Base-by-base conservation (phyloP, 805 yeast species). In the Candida odintsovae region DNA sequence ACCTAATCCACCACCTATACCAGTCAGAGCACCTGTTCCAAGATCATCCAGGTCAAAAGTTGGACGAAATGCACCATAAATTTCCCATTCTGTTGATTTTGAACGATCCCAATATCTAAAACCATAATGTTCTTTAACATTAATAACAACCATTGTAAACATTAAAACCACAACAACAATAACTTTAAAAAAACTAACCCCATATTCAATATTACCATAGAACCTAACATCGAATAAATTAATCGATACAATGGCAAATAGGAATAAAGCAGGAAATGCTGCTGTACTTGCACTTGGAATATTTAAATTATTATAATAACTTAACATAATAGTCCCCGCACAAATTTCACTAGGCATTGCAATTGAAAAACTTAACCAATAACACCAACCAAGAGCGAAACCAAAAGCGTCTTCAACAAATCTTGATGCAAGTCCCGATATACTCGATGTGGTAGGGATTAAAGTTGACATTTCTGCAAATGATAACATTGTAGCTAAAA, bases 381-480 rank as follows among this genome's bases (percentile, higher is more conserved):
- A 88, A 26, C 80, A 70, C 69, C 89, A 76, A 1, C 92, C 90
- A 0, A 82, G 69, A 4, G 86, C 78, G 63, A 83, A 83, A 2
- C 90, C 90, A 65, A 83, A 82, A 0, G 89, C 83, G 58, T 83
- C 90, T 52, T 83, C 89, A 2, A 83, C 86, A 66, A 83, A 84
- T 37, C 95, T 64, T 0, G 90, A 77, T 1, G 87, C 78, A 23
- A 86, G 69, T 1, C 90, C 90, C 0, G 88, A 77, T 4, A 86
- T 84, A 7, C 92, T 90, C 38, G 86, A 86, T 19, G 84, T 83
- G n/a, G 83, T 76, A 0, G 94, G 89, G 19, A 86, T 80, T 48
- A 86, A 70, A 0, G 94, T 83, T 5, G 85, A 83, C 84, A 86
- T 84, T 61, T 86, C 95, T 49, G 92, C 87, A 61, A 84, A 83